Evolutionary conservation across 2,329 filamentous ascomycete genomes (phyloP).

Genomic region (Apiospora sp.): DNA sequence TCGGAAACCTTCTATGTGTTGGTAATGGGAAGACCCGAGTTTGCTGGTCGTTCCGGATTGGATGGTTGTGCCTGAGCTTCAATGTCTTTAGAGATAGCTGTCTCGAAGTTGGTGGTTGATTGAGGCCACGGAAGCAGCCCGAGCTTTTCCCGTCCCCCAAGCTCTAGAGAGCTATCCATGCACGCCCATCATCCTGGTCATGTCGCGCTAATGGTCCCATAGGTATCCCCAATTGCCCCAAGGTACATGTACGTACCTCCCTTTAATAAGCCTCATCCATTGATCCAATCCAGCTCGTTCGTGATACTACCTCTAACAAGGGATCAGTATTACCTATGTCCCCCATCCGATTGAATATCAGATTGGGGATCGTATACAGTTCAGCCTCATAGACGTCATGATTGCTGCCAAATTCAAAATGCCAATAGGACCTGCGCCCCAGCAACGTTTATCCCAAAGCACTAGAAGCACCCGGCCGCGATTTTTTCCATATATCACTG

Average conservation of each 20-base stretch:
- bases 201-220: conserved; percentile 9
- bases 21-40: background rate
- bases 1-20: background rate
- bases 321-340: background rate
- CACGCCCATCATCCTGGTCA: background rate
- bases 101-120: conserved; percentile 20
- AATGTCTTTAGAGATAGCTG: conserved; percentile 20
- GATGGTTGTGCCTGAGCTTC: conserved; percentile 25
- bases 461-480: background rate
- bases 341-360: too few species aligned
- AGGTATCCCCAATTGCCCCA: background rate
- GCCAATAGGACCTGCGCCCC: too few species aligned
- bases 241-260: background rate
- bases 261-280: background rate
- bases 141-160: conserved; percentile 37
- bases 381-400: background rate
- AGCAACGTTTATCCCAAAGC: background rate
- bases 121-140: conserved; percentile 41
- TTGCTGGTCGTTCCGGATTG: background rate
- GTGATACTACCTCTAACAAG: background rate
- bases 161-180: conserved; percentile 3
- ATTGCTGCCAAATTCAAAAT: background rate
- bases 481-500: background rate
- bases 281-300: background rate
- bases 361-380: background rate